A percentile compares a stretch with the other conserved stretches of the same genome.
These are phyloP conservation scores for Combretum micranthum DNA, from an alignment of 345 rosid genomes.

Conservation along the genomic window DNA sequence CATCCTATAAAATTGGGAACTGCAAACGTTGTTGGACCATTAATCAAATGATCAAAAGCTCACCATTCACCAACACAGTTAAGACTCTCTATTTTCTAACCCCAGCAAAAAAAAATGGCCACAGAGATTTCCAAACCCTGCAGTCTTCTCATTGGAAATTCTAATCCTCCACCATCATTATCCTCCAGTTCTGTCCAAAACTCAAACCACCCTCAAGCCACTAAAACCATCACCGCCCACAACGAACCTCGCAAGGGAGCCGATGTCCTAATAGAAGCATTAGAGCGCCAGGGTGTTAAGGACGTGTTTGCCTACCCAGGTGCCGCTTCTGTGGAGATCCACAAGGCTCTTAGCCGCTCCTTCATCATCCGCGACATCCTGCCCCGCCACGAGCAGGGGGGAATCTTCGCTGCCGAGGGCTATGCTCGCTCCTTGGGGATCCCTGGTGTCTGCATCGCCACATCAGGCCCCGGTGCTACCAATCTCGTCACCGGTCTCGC, in stretches of 20 bases:
- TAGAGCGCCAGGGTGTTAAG: constrained; percentile 77
- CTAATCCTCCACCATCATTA: too few species aligned
- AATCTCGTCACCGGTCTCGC: constrained; percentile 86
- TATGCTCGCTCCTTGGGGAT: constrained; percentile 82
- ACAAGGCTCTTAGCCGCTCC: constrained; percentile 93
- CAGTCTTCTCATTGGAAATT: too few species aligned
- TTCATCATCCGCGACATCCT: constrained; percentile 60
- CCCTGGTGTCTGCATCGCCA: constrained; percentile 92
- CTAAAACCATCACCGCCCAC: too few species aligned
- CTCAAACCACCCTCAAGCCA: too few species aligned
- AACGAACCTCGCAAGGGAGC: constrained; percentile 90
- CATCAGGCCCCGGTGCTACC: constrained; percentile 93
- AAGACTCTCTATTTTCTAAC: too few species aligned
- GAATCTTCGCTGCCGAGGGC: constrained; percentile 90
- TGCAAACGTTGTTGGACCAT: too few species aligned
- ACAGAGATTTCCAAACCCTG: too few species aligned
- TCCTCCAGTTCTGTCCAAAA: too few species aligned
- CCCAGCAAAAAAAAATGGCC: too few species aligned
- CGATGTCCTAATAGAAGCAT: constrained; percentile 87
- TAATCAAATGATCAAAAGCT: too few species aligned
- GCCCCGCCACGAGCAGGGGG: constrained; percentile 98
- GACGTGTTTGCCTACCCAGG: constrained; percentile 91
- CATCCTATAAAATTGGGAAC: too few species aligned
- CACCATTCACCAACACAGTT: too few species aligned
- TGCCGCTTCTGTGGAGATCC: constrained; percentile 97